Conservation (phyloP, 2,329 filamentous ascomycete species). For the Harringtonia aguacate region DNA sequence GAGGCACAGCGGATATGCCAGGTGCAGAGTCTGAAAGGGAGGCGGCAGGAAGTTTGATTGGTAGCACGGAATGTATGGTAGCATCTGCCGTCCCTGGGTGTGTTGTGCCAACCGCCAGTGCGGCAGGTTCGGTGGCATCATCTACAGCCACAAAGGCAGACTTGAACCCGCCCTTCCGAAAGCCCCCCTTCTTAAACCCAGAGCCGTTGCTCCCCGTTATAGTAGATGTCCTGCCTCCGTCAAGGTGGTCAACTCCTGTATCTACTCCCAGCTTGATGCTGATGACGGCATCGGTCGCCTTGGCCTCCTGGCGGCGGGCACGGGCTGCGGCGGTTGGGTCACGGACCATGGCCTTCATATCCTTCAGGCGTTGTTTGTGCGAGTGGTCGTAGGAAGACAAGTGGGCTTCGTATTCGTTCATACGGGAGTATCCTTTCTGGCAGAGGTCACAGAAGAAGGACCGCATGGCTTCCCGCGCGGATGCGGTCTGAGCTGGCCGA, state of each 20-base stretch:
- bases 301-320: slow-evolving; percentile 59
- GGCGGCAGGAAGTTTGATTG: neutral
- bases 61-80: neutral
- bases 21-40: neutral
- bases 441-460: slow-evolving; percentile 82
- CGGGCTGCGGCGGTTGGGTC: slow-evolving; percentile 55
- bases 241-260: slow-evolving; percentile 14
- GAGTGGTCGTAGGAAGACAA: slow-evolving; percentile 91
- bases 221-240: slow-evolving; percentile 16
- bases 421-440: slow-evolving; percentile 86
- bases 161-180: slow-evolving; percentile 79
- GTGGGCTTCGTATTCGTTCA: slow-evolving; percentile 94
- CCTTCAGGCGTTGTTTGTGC: slow-evolving; percentile 81
- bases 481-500: slow-evolving; percentile 46
- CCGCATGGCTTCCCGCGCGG: slow-evolving; percentile 65
- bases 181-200: slow-evolving; percentile 54
- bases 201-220: neutral
- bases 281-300: slow-evolving; percentile 53
- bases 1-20: neutral
- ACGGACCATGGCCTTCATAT: slow-evolving; percentile 76
- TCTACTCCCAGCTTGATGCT: slow-evolving; percentile 50
- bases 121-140: slow-evolving; percentile 11
- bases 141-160: slow-evolving; percentile 56
- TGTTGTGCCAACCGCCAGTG: neutral
- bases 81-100: slow-evolving; percentile 16